Evolutionary conservation across 78 protist species (phyloP).

Genomic region (slime mould (Dictyostelium discoideum)): dicty_2.7 NC_007089.4:2273001-2273500

Average conservation of each 20-base stretch:
- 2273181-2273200: not conserved
- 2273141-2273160: not conserved
- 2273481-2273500: not conserved
- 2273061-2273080: constrained; percentile 3
- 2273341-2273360: not conserved
- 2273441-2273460: constrained; percentile 19
- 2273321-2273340: not conserved
- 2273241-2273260: not conserved
- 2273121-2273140: not conserved
- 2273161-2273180: not conserved
- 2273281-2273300: not conserved
- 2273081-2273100: not conserved
- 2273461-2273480: constrained; percentile 4
- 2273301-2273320: not conserved
- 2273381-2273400: not conserved
- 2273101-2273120: not conserved
- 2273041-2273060: constrained; percentile 24
- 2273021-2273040: not conserved
- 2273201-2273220: not conserved
- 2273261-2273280: not conserved
- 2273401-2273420: not conserved
- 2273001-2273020: not conserved
- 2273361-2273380: not conserved
- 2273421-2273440: not conserved
- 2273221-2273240: not conserved